Conservation (phyloP, 2,329 filamentous ascomycete genomes). For the Thelonectria rubi region DNA sequence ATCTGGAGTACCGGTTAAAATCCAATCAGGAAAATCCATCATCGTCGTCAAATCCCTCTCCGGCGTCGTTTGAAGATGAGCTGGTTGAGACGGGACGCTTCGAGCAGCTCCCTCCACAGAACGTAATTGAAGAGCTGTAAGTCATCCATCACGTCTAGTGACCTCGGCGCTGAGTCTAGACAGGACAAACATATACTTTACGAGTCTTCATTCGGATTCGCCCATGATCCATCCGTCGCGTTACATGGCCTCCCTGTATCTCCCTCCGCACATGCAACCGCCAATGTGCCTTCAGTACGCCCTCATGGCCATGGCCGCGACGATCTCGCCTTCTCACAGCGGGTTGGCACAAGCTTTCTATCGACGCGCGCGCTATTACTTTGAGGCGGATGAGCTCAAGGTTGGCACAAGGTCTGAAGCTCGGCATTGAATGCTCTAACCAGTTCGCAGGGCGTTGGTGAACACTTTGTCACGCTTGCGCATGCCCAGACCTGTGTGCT, state of each 20-base stretch:
- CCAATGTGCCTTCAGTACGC: conserved; percentile 41
- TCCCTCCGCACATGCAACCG: conserved; percentile 39
- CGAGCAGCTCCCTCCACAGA: conserved; percentile 42
- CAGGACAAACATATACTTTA: conserved; percentile 36
- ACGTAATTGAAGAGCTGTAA: conserved; percentile 43
- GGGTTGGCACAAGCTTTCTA: conserved; percentile 34
- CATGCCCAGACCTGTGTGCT: conserved; percentile 82
- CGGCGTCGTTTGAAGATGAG: conserved; percentile 25
- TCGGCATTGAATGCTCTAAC: not conserved
- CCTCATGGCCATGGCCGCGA: conserved; percentile 33
- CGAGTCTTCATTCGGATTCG: conserved; percentile 22
- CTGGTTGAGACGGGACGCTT: conserved; percentile 41
- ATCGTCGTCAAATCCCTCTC: conserved; percentile 28
- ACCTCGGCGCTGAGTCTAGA: conserved; percentile 16
- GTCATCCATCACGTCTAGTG: not conserved
- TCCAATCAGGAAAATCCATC: conserved; percentile 27
- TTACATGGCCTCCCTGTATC: conserved; percentile 38
- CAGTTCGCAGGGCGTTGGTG: conserved; percentile 35
- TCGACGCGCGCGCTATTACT: conserved; percentile 33
- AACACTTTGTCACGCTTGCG: conserved; percentile 61
- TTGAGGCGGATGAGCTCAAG: conserved; percentile 39
- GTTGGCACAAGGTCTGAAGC: conserved; percentile 13
- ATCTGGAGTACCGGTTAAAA: conserved; percentile 38
- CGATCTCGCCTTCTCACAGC: conserved; percentile 22
- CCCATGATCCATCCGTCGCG: conserved; percentile 35